phyloP scores from a whole-genome alignment of 148 eudicot genomes.

The Dianthus caryophyllus region DNA sequence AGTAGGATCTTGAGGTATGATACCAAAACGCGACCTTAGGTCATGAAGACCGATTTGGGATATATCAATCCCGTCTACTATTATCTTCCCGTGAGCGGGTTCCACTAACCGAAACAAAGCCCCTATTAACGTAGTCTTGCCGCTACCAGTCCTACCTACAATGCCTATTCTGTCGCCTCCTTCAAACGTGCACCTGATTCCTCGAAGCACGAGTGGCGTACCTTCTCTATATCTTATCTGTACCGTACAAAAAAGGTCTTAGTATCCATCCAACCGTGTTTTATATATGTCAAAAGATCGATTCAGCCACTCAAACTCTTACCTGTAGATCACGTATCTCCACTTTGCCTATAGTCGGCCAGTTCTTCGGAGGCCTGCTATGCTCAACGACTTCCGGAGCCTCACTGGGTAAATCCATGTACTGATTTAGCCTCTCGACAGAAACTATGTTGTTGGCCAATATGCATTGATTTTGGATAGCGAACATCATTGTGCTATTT shows the following conservation, averaged over 20 bases:
- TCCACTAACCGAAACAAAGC: conserved; percentile 81
- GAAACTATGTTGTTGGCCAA: conserved; percentile 73
- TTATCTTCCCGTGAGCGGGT: conserved; percentile 53
- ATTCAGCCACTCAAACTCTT: neutral
- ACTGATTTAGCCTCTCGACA: conserved; percentile 84
- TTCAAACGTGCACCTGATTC: conserved; percentile 71
- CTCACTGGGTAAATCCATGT: conserved; percentile 79
- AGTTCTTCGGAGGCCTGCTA: conserved; percentile 59
- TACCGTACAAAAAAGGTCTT: neutral
- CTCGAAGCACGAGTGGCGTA: conserved; percentile 65
- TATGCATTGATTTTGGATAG: conserved; percentile 75
- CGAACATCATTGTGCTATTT: conserved; percentile 52
- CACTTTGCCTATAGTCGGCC: conserved; percentile 74
- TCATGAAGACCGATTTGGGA: conserved; percentile 70
- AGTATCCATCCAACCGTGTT: neutral
- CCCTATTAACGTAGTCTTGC: conserved; percentile 72
- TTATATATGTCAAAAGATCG: neutral
- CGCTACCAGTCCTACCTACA: conserved; percentile 88
- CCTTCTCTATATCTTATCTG: conserved; percentile 72
- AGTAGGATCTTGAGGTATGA: conserved; percentile 84
- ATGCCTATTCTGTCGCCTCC: conserved; percentile 79
- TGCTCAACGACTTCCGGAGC: conserved; percentile 73
- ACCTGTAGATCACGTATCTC: conserved; percentile 75
- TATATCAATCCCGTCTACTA: conserved; percentile 70
- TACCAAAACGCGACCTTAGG: conserved; percentile 67